phyloP scores from a whole-genome alignment of 768 basidiomycete genomes.

The Xerocomus spinulosus region DNA sequence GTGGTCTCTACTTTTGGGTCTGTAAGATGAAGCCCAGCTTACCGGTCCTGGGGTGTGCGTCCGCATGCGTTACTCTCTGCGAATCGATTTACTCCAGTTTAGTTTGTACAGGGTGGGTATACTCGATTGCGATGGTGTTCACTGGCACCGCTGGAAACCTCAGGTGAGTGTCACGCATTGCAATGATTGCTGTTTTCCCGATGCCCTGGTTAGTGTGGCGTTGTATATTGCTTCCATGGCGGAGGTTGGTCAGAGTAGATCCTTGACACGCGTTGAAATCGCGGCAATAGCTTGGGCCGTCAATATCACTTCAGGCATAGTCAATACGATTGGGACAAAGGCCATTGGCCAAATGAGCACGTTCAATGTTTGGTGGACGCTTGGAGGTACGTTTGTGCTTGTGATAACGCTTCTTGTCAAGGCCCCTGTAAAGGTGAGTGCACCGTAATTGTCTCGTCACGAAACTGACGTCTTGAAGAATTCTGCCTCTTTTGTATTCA shows the following conservation, averaged over 20 bases:
- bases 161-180: constrained; percentile 30
- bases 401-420: constrained; percentile 54
- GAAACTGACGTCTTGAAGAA: constrained; percentile 35
- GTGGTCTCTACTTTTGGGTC: constrained; percentile 61
- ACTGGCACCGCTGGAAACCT: constrained; percentile 58
- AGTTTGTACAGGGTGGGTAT: constrained; percentile 53
- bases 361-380: constrained; percentile 59
- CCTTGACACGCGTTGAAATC: constrained; percentile 45
- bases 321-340: constrained; percentile 55
- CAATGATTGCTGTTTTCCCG: background rate
- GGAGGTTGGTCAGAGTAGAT: constrained; percentile 44
- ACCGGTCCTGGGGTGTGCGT: constrained; percentile 50
- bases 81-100: background rate
- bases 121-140: constrained; percentile 56
- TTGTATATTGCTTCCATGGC: constrained; percentile 51
- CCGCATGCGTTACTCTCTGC: background rate
- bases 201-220: constrained; percentile 36
- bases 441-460: background rate
- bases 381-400: constrained; percentile 54
- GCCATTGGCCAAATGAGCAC: constrained; percentile 52
- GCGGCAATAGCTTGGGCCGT: constrained; percentile 54
- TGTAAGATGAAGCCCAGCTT: constrained; percentile 54
- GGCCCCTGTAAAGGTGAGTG: constrained; percentile 45
- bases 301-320: constrained; percentile 49
- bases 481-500: constrained; percentile 49